Percentiles rank a stretch among this genome's conserved stretches.
Evolutionary conservation across 2,329 filamentous ascomycete genomes (phyloP).

Genomic region (Exophiala sp.): DNA sequence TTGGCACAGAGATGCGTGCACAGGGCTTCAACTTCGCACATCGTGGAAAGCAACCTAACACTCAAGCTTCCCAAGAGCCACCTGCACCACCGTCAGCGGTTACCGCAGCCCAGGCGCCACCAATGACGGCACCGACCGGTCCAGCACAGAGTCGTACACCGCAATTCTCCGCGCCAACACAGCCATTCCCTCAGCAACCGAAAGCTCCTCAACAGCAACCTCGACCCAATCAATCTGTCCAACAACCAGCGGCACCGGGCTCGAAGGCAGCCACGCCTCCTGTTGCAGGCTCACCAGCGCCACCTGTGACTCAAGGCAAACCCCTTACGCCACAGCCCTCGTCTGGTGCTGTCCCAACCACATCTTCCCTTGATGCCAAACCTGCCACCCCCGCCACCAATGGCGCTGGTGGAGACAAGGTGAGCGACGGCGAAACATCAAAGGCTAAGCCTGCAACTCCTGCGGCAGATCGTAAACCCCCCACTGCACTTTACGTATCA

Average conservation of each 20-base stretch:
- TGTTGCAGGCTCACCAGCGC: constrained; percentile 39
- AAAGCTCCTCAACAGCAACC: constrained; percentile 32
- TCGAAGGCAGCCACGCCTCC: constrained; percentile 29
- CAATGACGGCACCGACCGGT: constrained; percentile 36
- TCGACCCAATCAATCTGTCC: constrained; percentile 30
- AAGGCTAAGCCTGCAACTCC: constrained; percentile 58
- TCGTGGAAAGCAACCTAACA: constrained; percentile 51
- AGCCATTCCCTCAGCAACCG: constrained; percentile 34
- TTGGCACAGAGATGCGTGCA: constrained; percentile 96
- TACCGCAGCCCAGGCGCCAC: constrained; percentile 9
- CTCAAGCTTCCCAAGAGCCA: constrained; percentile 20
- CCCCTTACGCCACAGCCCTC: constrained; percentile 49
- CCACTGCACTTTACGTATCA: constrained; percentile 84
- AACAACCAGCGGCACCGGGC: constrained; percentile 12
- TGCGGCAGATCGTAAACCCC: constrained; percentile 57
- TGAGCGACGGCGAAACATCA: constrained; percentile 39
- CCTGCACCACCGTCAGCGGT: constrained; percentile 6
- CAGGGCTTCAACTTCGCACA: constrained; percentile 99
- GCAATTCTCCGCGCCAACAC: constrained; percentile 41
- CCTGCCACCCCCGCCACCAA: constrained; percentile 45
- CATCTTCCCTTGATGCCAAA: constrained; percentile 35
- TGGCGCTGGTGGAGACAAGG: constrained; percentile 48
- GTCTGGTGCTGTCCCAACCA: constrained; percentile 28
- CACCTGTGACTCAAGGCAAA: constrained; percentile 47
- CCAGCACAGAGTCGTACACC: constrained; percentile 37